phyloP scores from a whole-genome alignment of 495 filamentous ascomycete species.

The Clohesyomyces aquaticus region DNA sequence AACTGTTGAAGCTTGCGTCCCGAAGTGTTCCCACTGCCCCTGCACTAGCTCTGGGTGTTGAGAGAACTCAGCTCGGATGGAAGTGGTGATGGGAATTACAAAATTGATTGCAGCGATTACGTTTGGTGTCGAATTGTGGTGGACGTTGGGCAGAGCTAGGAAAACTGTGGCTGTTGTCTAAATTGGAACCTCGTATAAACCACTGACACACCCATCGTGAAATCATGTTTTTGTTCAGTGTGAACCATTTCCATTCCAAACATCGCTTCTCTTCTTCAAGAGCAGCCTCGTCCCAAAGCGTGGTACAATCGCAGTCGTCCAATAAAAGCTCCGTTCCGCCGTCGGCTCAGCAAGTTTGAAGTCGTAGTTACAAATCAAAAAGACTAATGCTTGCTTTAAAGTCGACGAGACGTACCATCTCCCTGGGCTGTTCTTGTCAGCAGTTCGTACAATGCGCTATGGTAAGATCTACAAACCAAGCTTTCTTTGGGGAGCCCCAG shows the following conservation, averaged over 20 bases:
- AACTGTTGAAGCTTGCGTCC: neutral
- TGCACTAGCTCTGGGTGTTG: neutral
- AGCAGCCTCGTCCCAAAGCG: neutral
- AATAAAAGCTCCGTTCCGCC: neutral
- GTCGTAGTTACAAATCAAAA: neutral
- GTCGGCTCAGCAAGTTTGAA: neutral
- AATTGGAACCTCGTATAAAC: too few relatives aligned
- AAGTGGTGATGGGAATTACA: too few relatives aligned
- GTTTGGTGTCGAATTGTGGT: too few relatives aligned
- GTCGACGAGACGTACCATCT: neutral
- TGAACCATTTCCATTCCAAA: too few relatives aligned
- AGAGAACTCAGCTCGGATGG: too few relatives aligned
- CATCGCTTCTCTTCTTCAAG: neutral
- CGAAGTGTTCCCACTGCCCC: neutral
- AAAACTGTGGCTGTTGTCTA: too few relatives aligned
- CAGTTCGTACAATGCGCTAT: neutral
- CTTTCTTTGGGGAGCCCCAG: neutral
- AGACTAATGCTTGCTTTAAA: neutral
- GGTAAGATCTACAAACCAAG: neutral
- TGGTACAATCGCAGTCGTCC: neutral
- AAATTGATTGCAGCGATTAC: too few relatives aligned
- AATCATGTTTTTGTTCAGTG: too few relatives aligned
- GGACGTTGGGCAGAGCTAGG: too few relatives aligned
- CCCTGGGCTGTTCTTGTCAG: neutral
- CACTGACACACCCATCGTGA: too few relatives aligned